phyloP scores from a whole-genome alignment of 2,329 filamentous ascomycete species.

The Xylogone sp. region DNA sequence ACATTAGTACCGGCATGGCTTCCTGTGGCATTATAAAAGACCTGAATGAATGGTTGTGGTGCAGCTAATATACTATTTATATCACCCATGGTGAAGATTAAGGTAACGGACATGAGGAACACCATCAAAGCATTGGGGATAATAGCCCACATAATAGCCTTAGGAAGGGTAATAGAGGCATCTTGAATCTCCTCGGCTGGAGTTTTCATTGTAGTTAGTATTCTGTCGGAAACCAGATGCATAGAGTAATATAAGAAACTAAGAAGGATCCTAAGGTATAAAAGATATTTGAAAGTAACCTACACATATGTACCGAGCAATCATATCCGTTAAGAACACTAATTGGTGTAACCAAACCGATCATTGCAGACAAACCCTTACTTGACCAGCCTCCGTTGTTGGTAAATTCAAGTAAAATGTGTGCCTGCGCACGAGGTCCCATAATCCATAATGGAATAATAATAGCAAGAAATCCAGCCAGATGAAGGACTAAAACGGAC shows the following conservation, averaged over 20 bases:
- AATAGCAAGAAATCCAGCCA: conserved; percentile 40
- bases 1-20: conserved; percentile 36
- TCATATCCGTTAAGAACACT: conserved; percentile 7
- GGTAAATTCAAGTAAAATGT: conserved; percentile 27
- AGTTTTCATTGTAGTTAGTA: neutral
- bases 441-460: conserved; percentile 33
- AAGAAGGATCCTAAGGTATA: neutral
- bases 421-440: conserved; percentile 10
- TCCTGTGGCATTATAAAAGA: conserved; percentile 21
- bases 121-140: conserved; percentile 31
- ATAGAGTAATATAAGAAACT: too few relatives aligned
- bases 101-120: conserved; percentile 34
- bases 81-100: conserved; percentile 34
- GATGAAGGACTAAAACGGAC: conserved; percentile 38
- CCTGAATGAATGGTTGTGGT: conserved; percentile 29
- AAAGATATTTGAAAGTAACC: neutral
- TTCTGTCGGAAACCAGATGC: too few relatives aligned
- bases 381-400: conserved; percentile 29
- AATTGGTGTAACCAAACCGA: conserved; percentile 32
- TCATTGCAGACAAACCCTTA: conserved; percentile 30
- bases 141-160: conserved; percentile 33
- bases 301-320: conserved; percentile 21
- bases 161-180: conserved; percentile 31
- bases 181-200: conserved; percentile 36
- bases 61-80: conserved; percentile 24